Conservation (phyloP, 805 yeast species). For the Saturnispora sanitii region DNA sequence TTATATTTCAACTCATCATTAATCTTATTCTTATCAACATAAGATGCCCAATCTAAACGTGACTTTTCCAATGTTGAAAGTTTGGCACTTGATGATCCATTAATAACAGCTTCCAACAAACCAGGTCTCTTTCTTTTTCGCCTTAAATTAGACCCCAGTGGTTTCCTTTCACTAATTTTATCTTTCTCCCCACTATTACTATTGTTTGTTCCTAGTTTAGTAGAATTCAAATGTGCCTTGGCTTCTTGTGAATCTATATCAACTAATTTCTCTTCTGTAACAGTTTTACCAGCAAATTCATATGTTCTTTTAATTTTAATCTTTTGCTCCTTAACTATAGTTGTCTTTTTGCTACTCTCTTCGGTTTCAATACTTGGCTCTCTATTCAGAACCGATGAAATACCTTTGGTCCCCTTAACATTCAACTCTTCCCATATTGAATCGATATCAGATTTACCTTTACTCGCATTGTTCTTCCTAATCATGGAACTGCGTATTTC, state of each 20-base stretch:
- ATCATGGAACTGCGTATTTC: background rate
- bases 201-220: slow-evolving; percentile 14
- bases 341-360: background rate
- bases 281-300: slow-evolving; percentile 80
- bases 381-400: background rate
- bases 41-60: slow-evolving; percentile 88
- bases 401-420: slow-evolving; percentile 6
- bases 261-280: slow-evolving; percentile 72
- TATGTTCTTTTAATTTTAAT: slow-evolving; percentile 69
- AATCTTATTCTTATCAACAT: slow-evolving; percentile 79
- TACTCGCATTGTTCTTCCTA: background rate
- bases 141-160: slow-evolving; percentile 4
- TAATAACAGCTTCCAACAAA: slow-evolving; percentile 64
- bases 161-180: background rate
- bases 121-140: slow-evolving; percentile 61
- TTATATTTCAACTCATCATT: slow-evolving; percentile 70
- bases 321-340: slow-evolving; percentile 24
- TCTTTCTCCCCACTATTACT: slow-evolving; percentile 11
- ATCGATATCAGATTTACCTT: slow-evolving; percentile 31
- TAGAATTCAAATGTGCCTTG: slow-evolving; percentile 59
- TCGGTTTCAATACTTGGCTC: background rate
- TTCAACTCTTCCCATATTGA: slow-evolving; percentile 50
- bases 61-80: slow-evolving; percentile 89
- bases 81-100: slow-evolving; percentile 61
- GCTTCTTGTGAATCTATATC: slow-evolving; percentile 78